These are phyloP conservation scores for Citrullus colocynthis DNA, from an alignment of 306 rosid species.

Conservation along the genomic window DNA sequence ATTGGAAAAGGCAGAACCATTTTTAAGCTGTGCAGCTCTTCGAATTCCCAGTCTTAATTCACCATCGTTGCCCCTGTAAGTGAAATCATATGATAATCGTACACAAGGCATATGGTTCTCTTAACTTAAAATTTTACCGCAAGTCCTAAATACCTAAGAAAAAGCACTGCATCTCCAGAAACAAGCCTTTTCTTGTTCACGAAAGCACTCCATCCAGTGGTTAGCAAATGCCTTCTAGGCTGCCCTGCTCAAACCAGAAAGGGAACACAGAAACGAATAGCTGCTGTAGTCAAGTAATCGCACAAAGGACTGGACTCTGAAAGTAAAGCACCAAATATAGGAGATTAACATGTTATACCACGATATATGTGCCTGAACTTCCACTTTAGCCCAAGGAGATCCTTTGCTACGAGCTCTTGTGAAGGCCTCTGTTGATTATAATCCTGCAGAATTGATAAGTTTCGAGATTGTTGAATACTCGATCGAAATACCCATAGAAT, in stretches of 20 bases:
- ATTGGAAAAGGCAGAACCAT: slow-evolving; percentile 29
- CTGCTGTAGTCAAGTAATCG: background rate
- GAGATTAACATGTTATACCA: slow-evolving; percentile 27
- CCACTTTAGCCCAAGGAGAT: slow-evolving; percentile 89
- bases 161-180: slow-evolving; percentile 96
- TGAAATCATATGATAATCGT: background rate
- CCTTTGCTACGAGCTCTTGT: slow-evolving; percentile 95
- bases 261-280: background rate
- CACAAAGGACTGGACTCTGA: background rate
- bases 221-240: slow-evolving; percentile 97
- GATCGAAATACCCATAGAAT: background rate
- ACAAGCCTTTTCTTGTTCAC: slow-evolving; percentile 97
- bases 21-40: slow-evolving; percentile 73
- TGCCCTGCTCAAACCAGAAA: slow-evolving; percentile 52
- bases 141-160: slow-evolving; percentile 47
- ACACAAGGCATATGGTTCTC: background rate
- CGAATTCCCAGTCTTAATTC: slow-evolving; percentile 83
- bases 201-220: slow-evolving; percentile 99
- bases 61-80: slow-evolving; percentile 80
- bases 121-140: background rate
- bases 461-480: background rate
- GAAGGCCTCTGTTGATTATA: slow-evolving; percentile 89
- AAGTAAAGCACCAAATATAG: background rate
- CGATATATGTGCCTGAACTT: slow-evolving; percentile 87
- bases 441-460: slow-evolving; percentile 35